Conservation (phyloP, 148 eudicot genomes). For the Camellia granthamiana region DNA sequence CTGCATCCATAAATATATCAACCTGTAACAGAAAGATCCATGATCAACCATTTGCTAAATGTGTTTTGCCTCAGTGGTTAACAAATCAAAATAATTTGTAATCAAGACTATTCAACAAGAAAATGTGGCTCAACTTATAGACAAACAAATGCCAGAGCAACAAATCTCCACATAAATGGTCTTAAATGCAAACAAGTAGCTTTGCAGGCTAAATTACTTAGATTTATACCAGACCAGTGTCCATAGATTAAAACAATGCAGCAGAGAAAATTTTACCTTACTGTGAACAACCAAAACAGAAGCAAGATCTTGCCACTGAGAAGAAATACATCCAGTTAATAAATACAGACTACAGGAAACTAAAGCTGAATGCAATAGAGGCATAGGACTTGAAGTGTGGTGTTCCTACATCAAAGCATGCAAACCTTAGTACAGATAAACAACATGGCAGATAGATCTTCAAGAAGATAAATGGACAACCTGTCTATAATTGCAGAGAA, state of each 20-base stretch:
- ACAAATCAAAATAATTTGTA: neutral
- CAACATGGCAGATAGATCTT: neutral
- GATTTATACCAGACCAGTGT: neutral
- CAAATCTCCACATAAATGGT: neutral
- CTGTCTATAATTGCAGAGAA: conserved; percentile 56
- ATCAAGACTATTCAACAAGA: conserved; percentile 1
- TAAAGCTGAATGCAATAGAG: conserved; percentile 65
- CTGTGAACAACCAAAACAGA: conserved; percentile 62
- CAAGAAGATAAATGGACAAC: conserved; percentile 32
- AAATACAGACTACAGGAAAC: conserved; percentile 77
- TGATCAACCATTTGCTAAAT: conserved; percentile 8
- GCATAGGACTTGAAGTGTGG: conserved; percentile 35
- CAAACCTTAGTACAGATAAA: conserved; percentile 23
- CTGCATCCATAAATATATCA: conserved; percentile 70
- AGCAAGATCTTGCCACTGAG: conserved; percentile 85
- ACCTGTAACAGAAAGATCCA: conserved; percentile 50
- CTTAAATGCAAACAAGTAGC: conserved; percentile 1
- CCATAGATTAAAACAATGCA: neutral
- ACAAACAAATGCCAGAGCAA: neutral
- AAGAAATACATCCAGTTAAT: conserved; percentile 66
- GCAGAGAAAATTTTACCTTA: conserved; percentile 45
- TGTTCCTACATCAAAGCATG: conserved; percentile 48
- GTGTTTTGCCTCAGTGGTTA: neutral
- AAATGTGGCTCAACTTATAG: neutral
- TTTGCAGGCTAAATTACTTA: conserved; percentile 1